Conservation (phyloP, 805 yeast genomes). For the Candida peoriensis region DNA sequence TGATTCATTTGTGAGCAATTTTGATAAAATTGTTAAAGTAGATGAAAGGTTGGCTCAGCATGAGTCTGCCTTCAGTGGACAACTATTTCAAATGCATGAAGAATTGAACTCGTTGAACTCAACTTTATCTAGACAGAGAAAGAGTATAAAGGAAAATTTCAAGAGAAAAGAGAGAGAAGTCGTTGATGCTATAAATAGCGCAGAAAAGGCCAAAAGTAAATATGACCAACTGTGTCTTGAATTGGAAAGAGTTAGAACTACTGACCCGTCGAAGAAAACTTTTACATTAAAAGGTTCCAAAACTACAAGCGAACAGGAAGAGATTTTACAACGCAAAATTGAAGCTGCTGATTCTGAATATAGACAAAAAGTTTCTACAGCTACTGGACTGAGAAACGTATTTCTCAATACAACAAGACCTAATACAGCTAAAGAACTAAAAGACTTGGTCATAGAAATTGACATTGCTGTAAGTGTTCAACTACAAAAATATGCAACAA, state of each 20-base stretch:
- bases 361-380: constrained; percentile 65
- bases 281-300: constrained; percentile 76
- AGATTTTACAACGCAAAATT: constrained; percentile 76
- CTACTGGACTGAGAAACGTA: constrained; percentile 70
- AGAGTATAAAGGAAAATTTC: constrained; percentile 75
- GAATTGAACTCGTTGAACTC: constrained; percentile 70
- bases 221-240: constrained; percentile 82
- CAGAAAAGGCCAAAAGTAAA: constrained; percentile 80
- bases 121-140: constrained; percentile 69
- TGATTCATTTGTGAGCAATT: constrained; percentile 61
- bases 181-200: constrained; percentile 70
- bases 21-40: constrained; percentile 65
- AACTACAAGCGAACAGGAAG: constrained; percentile 81
- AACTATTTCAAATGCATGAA: constrained; percentile 79
- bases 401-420: constrained; percentile 75
- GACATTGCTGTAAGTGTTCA: constrained; percentile 89
- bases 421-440: constrained; percentile 60
- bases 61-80: constrained; percentile 70
- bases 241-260: constrained; percentile 70
- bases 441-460: constrained; percentile 74
- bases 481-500: constrained; percentile 82
- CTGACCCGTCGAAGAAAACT: constrained; percentile 82
- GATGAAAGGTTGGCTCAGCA: constrained; percentile 76
- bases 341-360: constrained; percentile 84
- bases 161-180: constrained; percentile 80